Percentiles rank a stretch among this genome's conserved stretches.
phyloP scores from a whole-genome alignment of 192 early-diverging fungal genomes.

The Podila verticillata region DNA sequence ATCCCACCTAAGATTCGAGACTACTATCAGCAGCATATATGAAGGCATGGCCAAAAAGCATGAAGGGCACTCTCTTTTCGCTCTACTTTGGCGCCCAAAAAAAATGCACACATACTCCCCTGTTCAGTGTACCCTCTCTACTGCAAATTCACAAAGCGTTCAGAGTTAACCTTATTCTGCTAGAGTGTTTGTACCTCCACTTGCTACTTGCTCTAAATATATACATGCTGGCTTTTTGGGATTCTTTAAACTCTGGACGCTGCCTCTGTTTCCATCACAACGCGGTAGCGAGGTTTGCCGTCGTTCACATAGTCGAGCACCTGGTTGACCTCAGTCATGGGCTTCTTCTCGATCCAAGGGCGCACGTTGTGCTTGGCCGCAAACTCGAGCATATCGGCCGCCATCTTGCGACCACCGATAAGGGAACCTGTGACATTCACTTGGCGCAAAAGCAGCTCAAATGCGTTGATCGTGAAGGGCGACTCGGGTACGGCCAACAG shows the following conservation, averaged over 20 bases:
- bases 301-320: slow-evolving; percentile 66
- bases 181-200: too few relatives aligned
- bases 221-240: background rate
- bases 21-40: too few relatives aligned
- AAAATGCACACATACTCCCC: too few relatives aligned
- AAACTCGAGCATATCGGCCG: slow-evolving; percentile 75
- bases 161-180: too few relatives aligned
- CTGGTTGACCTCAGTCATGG: slow-evolving; percentile 68
- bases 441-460: slow-evolving; percentile 57
- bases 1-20: too few relatives aligned
- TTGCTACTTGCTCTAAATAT: too few relatives aligned
- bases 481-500: slow-evolving; percentile 74
- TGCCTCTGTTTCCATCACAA: slow-evolving; percentile 73
- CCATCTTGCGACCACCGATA: slow-evolving; percentile 68
- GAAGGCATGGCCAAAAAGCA: too few relatives aligned
- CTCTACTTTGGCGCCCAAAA: too few relatives aligned
- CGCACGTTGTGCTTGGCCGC: slow-evolving; percentile 70
- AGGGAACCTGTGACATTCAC: slow-evolving; percentile 70
- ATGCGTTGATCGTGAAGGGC: slow-evolving; percentile 55
- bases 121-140: too few relatives aligned
- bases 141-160: too few relatives aligned
- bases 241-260: slow-evolving; percentile 11
- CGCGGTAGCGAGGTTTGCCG: slow-evolving; percentile 73
- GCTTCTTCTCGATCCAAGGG: slow-evolving; percentile 70
- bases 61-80: too few relatives aligned